Base-by-base conservation (phyloP, 208 protist species). In the Kentomonas sorsogonicus region DNA sequence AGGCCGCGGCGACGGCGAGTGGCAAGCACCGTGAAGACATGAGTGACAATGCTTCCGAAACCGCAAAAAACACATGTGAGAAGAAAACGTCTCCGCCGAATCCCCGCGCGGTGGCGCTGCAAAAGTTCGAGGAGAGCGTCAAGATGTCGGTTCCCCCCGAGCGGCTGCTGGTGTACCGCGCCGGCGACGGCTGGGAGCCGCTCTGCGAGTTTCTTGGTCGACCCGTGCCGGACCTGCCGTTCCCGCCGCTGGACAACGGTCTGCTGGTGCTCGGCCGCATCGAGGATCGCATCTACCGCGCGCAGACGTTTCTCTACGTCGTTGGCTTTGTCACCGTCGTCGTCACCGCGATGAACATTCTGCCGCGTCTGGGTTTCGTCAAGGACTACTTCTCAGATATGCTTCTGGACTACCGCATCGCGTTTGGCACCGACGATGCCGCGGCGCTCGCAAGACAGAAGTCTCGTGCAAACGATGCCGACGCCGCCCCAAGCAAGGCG, bases 191-290 rank as follows among this genome's bases (percentile, higher is more conserved):
- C 18, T 92, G 85, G 81, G 74, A 70, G 59, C 74, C 78, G 10
- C 66, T 92, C 16, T 92, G 85, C 62, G 51, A 36, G 18, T 92
- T 92, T 54, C 72, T 92, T 0, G 85, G 77, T 22, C 82, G 80
- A 55, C 29, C 63, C 4, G 63, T 78, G 1, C 85, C 85, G 11
- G 39, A 61, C 23, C 58, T 65, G 20, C 69, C 78, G 5, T 92
- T 89, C 50, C 85, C 85, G 3, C 66, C 69, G 4, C 83, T 85
- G 67, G 75, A 85, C 10, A 60, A 80, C 36, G 81, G 78, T 16
- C 54, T 86, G 18, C 74, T 39, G 23, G 70, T 85, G 10, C 65
- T 91, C 25, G 65, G 77, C 11, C 69, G 65, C 48, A 33, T 91
- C 27, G 70, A 81, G 39, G 76, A 87, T 54, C 76, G 83, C 27